Evolutionary conservation across 345 rosid genomes (phyloP).

Genomic region (Microthlaspi erraticum): DNA sequence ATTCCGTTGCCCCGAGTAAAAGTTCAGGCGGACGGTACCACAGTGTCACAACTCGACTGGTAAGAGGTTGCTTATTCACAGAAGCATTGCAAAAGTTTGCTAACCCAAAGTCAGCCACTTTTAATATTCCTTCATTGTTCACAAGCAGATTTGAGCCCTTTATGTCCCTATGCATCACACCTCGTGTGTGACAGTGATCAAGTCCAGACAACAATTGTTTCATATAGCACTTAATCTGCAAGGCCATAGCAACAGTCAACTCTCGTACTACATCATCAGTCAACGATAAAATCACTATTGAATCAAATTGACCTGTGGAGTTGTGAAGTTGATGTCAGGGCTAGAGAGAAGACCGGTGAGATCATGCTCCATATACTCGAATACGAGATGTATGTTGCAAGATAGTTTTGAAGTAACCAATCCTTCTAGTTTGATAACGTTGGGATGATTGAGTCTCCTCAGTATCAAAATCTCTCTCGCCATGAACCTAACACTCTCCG

Average conservation of each 20-base stretch:
- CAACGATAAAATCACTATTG: not conserved
- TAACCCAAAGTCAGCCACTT: constrained; percentile 93
- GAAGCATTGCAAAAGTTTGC: constrained; percentile 69
- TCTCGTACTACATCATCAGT: not conserved
- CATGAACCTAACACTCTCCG: constrained; percentile 98
- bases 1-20: constrained; percentile 85
- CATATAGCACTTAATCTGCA: constrained; percentile 92
- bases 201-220: constrained; percentile 86
- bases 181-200: constrained; percentile 89
- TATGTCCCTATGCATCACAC: constrained; percentile 94
- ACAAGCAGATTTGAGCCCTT: constrained; percentile 98
- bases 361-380: constrained; percentile 99
- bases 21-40: constrained; percentile 99
- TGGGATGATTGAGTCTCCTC: constrained; percentile 87
- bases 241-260: constrained; percentile 13
- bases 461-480: constrained; percentile 93
- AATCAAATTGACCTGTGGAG: constrained; percentile 73
- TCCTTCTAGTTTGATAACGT: constrained; percentile 87
- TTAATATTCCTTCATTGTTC: constrained; percentile 81
- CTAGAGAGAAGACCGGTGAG: constrained; percentile 90
- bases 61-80: constrained; percentile 62
- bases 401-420: constrained; percentile 83
- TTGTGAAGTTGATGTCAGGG: constrained; percentile 81
- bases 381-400: constrained; percentile 88
- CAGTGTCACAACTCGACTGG: constrained; percentile 93